phyloP scores from a whole-genome alignment of 352 stramenopile species.

The Phytopythium delawarense region DNA sequence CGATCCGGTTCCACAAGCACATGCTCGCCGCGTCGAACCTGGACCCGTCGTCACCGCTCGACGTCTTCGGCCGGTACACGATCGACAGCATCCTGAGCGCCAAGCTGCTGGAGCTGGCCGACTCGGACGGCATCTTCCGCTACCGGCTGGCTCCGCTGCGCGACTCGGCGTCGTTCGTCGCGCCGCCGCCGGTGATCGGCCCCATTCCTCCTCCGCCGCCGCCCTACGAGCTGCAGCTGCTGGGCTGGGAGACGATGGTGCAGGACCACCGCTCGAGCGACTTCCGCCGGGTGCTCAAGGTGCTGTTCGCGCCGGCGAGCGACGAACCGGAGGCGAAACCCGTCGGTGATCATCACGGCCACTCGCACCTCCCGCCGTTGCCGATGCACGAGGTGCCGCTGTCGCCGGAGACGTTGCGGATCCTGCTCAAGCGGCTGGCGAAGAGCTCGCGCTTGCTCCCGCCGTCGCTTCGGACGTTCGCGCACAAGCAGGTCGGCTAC shows the following conservation, averaged over 20 bases:
- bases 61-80: constrained; percentile 66
- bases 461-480: constrained; percentile 44
- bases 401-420: constrained; percentile 20
- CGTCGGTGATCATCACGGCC: background rate
- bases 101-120: constrained; percentile 60
- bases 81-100: constrained; percentile 67
- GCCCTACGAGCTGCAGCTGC: constrained; percentile 41
- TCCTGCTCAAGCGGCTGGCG: constrained; percentile 34
- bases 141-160: constrained; percentile 28
- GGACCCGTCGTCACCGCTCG: background rate
- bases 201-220: background rate
- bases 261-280: constrained; percentile 15
- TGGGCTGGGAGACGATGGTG: constrained; percentile 74
- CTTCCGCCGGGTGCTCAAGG: constrained; percentile 65
- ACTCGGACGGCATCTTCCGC: constrained; percentile 71
- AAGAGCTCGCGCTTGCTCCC: constrained; percentile 45
- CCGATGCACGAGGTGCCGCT: constrained; percentile 32
- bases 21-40: constrained; percentile 21
- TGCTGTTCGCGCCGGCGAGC: constrained; percentile 31
- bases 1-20: constrained; percentile 64
- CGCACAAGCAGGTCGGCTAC: constrained; percentile 54
- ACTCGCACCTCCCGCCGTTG: constrained; percentile 10
- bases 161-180: background rate
- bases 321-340: background rate
- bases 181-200: background rate